Conservation (phyloP, 345 rosid genomes). For the Arabidopsis thaliana region TAIR10.1 NC_003076.8:19677501-19678000, state of each 20-base stretch:
- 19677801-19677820: not conserved
- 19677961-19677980: constrained; percentile 35
- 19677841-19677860: constrained; percentile 55
- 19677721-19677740: constrained; percentile 86
- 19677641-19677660: not conserved
- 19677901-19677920: constrained; percentile 53
- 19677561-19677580: constrained; percentile 93
- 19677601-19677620: constrained; percentile 50
- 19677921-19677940: constrained; percentile 53
- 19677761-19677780: not conserved
- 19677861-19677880: constrained; percentile 62
- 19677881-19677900: constrained; percentile 62
- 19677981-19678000: constrained; percentile 20
- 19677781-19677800: not conserved
- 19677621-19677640: constrained; percentile 19
- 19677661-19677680: not conserved
- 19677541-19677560: constrained; percentile 93
- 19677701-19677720: constrained; percentile 94
- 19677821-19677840: constrained; percentile 62
- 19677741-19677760: constrained; percentile 66
- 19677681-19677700: constrained; percentile 70
- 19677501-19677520: constrained; percentile 1
- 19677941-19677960: constrained; percentile 17
- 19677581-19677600: constrained; percentile 95
- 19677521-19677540: constrained; percentile 39